Evolutionary conservation across 805 yeast genomes (phyloP).

Genomic region (Schizosaccharomyces cryophilus): DNA sequence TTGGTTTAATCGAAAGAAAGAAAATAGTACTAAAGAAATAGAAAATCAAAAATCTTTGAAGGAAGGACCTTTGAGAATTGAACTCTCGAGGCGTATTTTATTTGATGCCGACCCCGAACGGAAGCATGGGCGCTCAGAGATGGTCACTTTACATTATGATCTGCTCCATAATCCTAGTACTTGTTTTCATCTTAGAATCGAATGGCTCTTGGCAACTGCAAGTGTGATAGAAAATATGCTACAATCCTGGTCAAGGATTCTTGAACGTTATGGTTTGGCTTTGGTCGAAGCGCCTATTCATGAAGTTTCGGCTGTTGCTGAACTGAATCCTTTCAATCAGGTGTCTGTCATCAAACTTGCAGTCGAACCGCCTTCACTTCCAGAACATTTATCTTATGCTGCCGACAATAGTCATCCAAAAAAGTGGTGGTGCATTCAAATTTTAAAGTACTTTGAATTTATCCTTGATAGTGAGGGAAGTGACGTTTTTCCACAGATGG

Average conservation of each 20-base stretch:
- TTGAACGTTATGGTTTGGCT: slow-evolving; percentile 62
- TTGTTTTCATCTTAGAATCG: slow-evolving; percentile 72
- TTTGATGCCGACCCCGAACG: slow-evolving; percentile 53
- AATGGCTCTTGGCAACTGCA: slow-evolving; percentile 82
- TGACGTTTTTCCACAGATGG: slow-evolving; percentile 14
- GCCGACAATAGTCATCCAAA: slow-evolving; percentile 13
- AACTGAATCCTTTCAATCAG: slow-evolving; percentile 68
- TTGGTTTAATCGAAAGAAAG: neutral
- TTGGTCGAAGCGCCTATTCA: slow-evolving; percentile 79
- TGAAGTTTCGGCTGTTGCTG: slow-evolving; percentile 56
- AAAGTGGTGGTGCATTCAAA: slow-evolving; percentile 53
- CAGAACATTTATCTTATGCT: slow-evolving; percentile 5
- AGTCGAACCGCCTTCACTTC: slow-evolving; percentile 35
- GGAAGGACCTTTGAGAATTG: slow-evolving; percentile 16
- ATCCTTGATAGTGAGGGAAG: slow-evolving; percentile 63
- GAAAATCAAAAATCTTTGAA: neutral
- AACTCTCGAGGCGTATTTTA: slow-evolving; percentile 39
- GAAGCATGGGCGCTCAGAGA: slow-evolving; percentile 54
- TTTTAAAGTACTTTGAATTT: slow-evolving; percentile 48
- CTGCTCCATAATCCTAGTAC: slow-evolving; percentile 82
- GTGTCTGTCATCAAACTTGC: slow-evolving; percentile 43
- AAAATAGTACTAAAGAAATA: neutral
- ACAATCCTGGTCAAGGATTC: slow-evolving; percentile 51
- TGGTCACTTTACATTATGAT: slow-evolving; percentile 67
- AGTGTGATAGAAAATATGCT: slow-evolving; percentile 60